These are phyloP conservation scores for Pneumocystis wakefieldiae DNA, from an alignment of 1,139 yeast genomes.

Conservation along the genomic window DNA sequence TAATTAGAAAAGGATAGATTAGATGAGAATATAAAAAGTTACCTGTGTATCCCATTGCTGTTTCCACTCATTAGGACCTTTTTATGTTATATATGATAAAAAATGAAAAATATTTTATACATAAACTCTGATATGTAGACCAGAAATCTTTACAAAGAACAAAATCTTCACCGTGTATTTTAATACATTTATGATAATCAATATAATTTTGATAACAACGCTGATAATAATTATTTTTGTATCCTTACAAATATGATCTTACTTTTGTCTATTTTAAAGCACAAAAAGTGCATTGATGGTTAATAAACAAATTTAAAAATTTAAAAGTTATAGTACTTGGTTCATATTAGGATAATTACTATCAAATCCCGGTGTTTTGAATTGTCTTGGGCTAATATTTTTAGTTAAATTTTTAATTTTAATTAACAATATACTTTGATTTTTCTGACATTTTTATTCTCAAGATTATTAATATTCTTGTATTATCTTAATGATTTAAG, in stretches of 20 bases:
- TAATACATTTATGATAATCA: slow-evolving; percentile 94
- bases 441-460: neutral
- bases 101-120: neutral
- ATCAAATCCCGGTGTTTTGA: slow-evolving; percentile 9
- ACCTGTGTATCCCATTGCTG: neutral
- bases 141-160: slow-evolving; percentile 85
- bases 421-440: neutral
- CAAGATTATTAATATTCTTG: neutral
- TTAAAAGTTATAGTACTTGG: slow-evolving; percentile 5
- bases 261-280: neutral
- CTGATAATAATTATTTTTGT: neutral
- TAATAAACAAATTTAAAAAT: neutral
- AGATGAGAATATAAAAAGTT: neutral
- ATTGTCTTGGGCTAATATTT: neutral
- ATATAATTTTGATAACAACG: slow-evolving; percentile 56
- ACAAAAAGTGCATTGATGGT: neutral
- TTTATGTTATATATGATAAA: neutral
- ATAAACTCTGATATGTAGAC: slow-evolving; percentile 6
- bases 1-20: neutral
- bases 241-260: neutral
- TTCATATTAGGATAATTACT: slow-evolving; percentile 10
- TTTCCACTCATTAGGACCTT: neutral
- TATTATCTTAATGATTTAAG: neutral
- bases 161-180: slow-evolving; percentile 93
- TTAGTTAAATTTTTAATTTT: neutral